Evolutionary conservation across 768 basidiomycete species (phyloP), one percentile per base, ranked within the genome.

Genomic region (Mycena vitilis): DNA sequence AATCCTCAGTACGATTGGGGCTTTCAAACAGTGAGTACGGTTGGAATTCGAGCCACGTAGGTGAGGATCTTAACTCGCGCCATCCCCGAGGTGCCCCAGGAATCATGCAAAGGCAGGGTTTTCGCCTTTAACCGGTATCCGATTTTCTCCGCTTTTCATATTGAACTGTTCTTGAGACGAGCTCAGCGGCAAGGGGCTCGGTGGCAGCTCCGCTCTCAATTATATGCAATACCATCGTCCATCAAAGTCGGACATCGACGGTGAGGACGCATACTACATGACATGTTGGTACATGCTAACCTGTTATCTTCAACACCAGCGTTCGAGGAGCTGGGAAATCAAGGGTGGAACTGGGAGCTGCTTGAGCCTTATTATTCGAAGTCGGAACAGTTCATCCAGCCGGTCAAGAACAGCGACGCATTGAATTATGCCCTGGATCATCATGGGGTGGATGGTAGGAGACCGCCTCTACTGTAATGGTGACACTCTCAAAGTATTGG

Each of bases 1-100:
- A 72, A 75, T 2, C 59, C 72, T 2, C 48, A 71, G 23, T 76
- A 76, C 45, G 74, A 74, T 53, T 76, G 75, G 75, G 71, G 44
- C 6, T 74, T 70, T 44, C 44, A 72, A 66, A 74, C 73, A n/a
- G 73, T 73, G 47, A 57, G 23, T 22, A 5, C 22, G 12, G 20
- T 13, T 15, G 18, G 7, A 36, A 6, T 48, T n/a, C 34, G 4
- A 40, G 7, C 7, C 15, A 34, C 7, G 40, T 40, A 40, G 15
- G 15, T 16, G 10, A 30, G 15, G 38, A 56, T 55, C 20, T 23
- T 45, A 15, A 20, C 57, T 47, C 18, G 34, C 9, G 12, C 34
- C 12, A 8, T 12, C 30, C 2, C 2, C 9, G 25, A 74, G 73
- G 57, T 68, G 7, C 59, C 69, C 3, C 75, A 75, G 63, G 40